Conservation (phyloP, 2,329 filamentous ascomycete species). For the Beauveria rudraprayagi region DNA sequence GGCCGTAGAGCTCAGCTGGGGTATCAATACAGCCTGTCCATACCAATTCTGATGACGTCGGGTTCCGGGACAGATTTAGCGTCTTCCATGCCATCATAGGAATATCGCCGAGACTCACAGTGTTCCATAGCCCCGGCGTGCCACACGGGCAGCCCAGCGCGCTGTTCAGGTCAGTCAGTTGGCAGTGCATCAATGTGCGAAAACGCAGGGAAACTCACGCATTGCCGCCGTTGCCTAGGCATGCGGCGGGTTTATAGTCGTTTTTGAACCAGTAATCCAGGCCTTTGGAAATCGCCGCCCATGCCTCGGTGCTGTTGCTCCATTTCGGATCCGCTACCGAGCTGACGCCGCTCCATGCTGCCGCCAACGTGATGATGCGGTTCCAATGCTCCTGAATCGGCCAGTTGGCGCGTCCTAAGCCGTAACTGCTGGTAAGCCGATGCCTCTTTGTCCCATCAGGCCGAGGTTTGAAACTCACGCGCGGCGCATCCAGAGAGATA, state of each 20-base stretch:
- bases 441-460: not conserved
- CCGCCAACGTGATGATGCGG: constrained; percentile 16
- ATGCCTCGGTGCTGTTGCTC: constrained; percentile 12
- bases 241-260: constrained; percentile 16
- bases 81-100: not conserved
- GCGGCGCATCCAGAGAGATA: constrained; percentile 17
- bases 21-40: constrained; percentile 17
- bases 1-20: constrained; percentile 16
- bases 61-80: not conserved
- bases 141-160: constrained; percentile 13
- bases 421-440: not conserved
- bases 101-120: not conserved
- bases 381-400: constrained; percentile 19
- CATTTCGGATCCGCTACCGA: constrained; percentile 8
- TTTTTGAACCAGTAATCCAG: constrained; percentile 19
- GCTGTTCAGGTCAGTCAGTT: not conserved
- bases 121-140: constrained; percentile 18
- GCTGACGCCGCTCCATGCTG: constrained; percentile 18
- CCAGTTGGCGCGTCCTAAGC: constrained; percentile 17
- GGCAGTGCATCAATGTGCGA: not conserved
- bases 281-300: constrained; percentile 14
- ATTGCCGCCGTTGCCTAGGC: constrained; percentile 17
- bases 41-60: constrained; percentile 18
- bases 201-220: constrained; percentile 1
- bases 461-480: constrained; percentile 8